Percentiles rank a stretch among this genome's conserved stretches.
Conservation (phyloP, 306 rosid genomes). For the Castanopsis chinensis region DNA sequence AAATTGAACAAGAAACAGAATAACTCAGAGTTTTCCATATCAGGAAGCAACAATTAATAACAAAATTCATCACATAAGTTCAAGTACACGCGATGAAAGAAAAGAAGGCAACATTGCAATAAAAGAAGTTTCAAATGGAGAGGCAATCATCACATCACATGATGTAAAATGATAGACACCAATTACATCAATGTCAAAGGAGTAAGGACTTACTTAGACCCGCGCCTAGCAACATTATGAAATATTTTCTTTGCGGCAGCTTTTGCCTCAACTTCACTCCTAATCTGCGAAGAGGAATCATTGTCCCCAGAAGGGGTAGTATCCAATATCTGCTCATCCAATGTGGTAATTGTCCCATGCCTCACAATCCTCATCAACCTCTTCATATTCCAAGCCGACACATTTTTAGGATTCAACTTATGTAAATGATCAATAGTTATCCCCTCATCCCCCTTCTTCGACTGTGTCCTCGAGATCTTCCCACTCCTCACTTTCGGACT, state of each 20-base stretch:
- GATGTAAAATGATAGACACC: not conserved
- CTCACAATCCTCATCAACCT: constrained; percentile 74
- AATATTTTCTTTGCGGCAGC: constrained; percentile 82
- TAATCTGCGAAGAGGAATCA: constrained; percentile 52
- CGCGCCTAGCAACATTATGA: constrained; percentile 71
- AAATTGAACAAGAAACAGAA: not conserved
- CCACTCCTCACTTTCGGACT: constrained; percentile 38
- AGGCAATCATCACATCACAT: not conserved
- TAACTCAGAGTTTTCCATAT: not conserved
- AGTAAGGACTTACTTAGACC: constrained; percentile 50
- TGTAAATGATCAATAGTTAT: constrained; percentile 76
- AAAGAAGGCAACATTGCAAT: not conserved
- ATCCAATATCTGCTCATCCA: constrained; percentile 63
- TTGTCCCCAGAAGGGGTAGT: constrained; percentile 31
- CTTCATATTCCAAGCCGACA: constrained; percentile 97
- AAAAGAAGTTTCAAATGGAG: not conserved
- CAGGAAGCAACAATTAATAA: not conserved
- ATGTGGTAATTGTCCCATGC: constrained; percentile 61
- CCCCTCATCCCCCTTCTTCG: constrained; percentile 51
- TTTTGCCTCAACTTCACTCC: constrained; percentile 76
- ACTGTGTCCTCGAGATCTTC: constrained; percentile 33
- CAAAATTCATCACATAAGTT: not conserved
- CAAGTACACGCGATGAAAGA: not conserved
- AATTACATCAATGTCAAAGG: not conserved
- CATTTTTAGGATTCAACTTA: constrained; percentile 66